Evolutionary conservation across 768 basidiomycete genomes (phyloP).

Genomic region (Exsudoporus frostii): DNA sequence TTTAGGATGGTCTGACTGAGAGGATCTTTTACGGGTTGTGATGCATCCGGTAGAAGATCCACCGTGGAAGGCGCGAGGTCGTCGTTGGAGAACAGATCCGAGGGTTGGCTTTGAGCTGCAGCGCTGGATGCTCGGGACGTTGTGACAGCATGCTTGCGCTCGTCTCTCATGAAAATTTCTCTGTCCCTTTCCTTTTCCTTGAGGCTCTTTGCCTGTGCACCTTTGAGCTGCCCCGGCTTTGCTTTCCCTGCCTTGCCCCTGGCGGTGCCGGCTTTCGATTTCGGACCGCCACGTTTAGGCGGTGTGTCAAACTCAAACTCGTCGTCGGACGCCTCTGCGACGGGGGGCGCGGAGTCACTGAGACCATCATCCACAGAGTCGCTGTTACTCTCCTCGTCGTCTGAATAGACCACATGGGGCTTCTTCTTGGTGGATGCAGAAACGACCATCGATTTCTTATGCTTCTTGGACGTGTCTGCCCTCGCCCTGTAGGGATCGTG

Average conservation of each 20-base stretch:
- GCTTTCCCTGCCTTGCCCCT: conserved; percentile 30
- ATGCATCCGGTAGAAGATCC: conserved; percentile 12
- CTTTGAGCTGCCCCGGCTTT: conserved; percentile 13
- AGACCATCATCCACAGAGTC: conserved; percentile 26
- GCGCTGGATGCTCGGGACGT: conserved; percentile 29
- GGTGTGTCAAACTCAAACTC: conserved; percentile 23
- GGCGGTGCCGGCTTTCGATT: conserved; percentile 16
- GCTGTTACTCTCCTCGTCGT: conserved; percentile 27
- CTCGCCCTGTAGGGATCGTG: conserved; percentile 5
- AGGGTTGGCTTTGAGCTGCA: conserved; percentile 32
- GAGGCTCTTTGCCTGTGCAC: conserved; percentile 28
- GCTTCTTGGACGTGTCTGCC: conserved; percentile 7
- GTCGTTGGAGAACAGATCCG: conserved; percentile 32
- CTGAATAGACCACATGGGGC: conserved; percentile 24
- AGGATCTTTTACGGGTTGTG: conserved; percentile 29
- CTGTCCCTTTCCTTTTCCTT: conserved; percentile 34
- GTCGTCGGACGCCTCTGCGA: conserved; percentile 26
- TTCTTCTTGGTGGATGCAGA: conserved; percentile 20
- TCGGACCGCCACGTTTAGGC: conserved; percentile 22
- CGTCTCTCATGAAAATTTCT: conserved; percentile 40
- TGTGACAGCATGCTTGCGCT: conserved; percentile 32
- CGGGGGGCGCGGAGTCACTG: conserved; percentile 22
- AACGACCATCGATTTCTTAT: conserved; percentile 13
- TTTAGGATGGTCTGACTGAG: conserved; percentile 36
- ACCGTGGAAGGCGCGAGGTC: conserved; percentile 10